A percentile compares a stretch with the other conserved stretches of the same genome.
These are phyloP conservation scores for Gossypium schwendimanii DNA, from an alignment of 441 rosid genomes.

Conservation along the genomic window DNA sequence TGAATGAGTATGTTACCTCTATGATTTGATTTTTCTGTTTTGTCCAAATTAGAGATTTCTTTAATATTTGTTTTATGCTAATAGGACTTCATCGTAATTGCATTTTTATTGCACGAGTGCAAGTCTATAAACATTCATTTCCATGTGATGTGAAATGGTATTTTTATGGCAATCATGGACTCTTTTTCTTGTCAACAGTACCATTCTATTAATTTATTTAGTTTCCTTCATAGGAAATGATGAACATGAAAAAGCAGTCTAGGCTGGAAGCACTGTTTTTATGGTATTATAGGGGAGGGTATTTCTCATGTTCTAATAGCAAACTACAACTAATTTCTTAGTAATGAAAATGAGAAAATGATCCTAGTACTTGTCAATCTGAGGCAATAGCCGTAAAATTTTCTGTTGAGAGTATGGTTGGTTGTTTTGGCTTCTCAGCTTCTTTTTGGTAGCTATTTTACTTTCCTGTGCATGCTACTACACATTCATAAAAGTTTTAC, in stretches of 20 bases:
- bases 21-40: background rate
- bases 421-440: background rate
- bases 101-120: background rate
- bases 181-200: too few relatives aligned
- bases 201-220: background rate
- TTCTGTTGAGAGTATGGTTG: background rate
- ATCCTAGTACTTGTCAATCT: background rate
- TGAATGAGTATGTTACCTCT: slow-evolving; percentile 58
- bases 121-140: background rate
- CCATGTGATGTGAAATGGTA: background rate
- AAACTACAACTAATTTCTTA: background rate
- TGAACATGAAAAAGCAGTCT: background rate
- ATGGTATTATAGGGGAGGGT: background rate
- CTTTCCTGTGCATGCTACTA: background rate
- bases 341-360: background rate
- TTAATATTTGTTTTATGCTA: background rate
- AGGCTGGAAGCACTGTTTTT: background rate
- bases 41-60: background rate
- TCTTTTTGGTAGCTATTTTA: background rate
- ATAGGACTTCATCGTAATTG: background rate
- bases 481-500: background rate
- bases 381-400: background rate
- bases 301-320: background rate
- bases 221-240: background rate
- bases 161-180: background rate